Evolutionary conservation across 768 basidiomycete species (phyloP).

Genomic region (Clitopilus hobsonii): DNA sequence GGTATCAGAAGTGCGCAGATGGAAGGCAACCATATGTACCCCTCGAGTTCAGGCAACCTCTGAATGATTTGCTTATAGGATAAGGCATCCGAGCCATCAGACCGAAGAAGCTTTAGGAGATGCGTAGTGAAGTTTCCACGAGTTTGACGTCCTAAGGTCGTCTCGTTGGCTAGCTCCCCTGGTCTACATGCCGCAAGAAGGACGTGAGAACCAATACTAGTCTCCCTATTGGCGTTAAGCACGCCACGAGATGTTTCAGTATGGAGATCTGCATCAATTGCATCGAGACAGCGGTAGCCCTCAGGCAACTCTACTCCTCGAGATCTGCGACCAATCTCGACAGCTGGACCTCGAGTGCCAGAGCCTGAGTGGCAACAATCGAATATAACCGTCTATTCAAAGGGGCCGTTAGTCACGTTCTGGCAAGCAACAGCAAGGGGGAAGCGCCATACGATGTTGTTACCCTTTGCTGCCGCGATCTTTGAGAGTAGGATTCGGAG

Average conservation of each 20-base stretch:
- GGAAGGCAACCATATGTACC: too few species aligned
- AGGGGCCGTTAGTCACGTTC: neutral
- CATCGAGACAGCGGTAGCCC: neutral
- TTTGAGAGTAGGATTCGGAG: neutral
- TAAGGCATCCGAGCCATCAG: neutral
- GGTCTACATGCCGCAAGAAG: neutral
- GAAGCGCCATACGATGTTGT: neutral
- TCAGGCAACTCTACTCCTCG: neutral
- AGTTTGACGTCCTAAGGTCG: too few species aligned
- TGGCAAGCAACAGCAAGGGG: neutral
- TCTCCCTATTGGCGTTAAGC: neutral
- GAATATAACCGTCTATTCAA: neutral
- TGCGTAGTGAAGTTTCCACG: neutral
- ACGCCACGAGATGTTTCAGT: neutral
- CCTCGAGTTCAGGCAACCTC: too few species aligned
- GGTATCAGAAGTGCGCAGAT: too few species aligned
- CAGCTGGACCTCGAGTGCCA: neutral
- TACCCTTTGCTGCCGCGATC: neutral
- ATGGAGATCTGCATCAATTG: too few species aligned
- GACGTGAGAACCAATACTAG: neutral
- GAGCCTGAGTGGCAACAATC: neutral
- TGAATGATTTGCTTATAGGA: neutral
- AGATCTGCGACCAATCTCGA: neutral
- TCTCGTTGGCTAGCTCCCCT: neutral
- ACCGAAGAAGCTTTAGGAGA: neutral